Percentiles rank a stretch among this genome's conserved stretches.
These are phyloP conservation scores for Debaryomyces nepalensis DNA, from an alignment of 1,139 yeast species.

Conservation along the genomic window DNA sequence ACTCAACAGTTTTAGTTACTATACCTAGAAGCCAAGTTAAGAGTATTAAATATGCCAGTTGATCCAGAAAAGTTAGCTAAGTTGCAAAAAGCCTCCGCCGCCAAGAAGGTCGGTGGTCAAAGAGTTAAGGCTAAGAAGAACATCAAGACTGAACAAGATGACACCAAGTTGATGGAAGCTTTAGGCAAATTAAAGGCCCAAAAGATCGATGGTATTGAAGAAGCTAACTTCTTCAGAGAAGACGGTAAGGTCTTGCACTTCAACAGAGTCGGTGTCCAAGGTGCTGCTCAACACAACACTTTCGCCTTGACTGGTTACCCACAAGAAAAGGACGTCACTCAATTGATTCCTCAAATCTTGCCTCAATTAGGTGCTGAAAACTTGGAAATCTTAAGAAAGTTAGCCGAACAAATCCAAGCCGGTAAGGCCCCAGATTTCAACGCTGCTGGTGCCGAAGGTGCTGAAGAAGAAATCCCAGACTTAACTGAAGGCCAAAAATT, in stretches of 20 bases:
- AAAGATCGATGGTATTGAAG: slow-evolving; percentile 87
- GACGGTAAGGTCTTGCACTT: slow-evolving; percentile 97
- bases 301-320: slow-evolving; percentile 95
- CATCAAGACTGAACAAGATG: slow-evolving; percentile 73
- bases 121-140: slow-evolving; percentile 81
- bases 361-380: slow-evolving; percentile 98
- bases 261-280: slow-evolving; percentile 94
- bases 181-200: slow-evolving; percentile 89
- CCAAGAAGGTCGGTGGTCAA: slow-evolving; percentile 85
- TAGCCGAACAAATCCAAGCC: slow-evolving; percentile 88
- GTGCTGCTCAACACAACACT: slow-evolving; percentile 88
- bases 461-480: slow-evolving; percentile 85
- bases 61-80: slow-evolving; percentile 89
- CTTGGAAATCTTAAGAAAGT: slow-evolving; percentile 83
- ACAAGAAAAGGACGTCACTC: slow-evolving; percentile 90
- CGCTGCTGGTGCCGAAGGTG: slow-evolving; percentile 50
- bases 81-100: slow-evolving; percentile 71
- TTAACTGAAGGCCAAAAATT: slow-evolving; percentile 95
- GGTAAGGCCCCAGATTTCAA: slow-evolving; percentile 56
- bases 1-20: slow-evolving; percentile 7
- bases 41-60: slow-evolving; percentile 61
- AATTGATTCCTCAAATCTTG: slow-evolving; percentile 91
- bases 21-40: slow-evolving; percentile 2
- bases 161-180: slow-evolving; percentile 88
- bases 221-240: slow-evolving; percentile 96